These are phyloP conservation scores for Trametes cubensis DNA, from an alignment of 768 basidiomycete species.

Conservation along the genomic window DNA sequence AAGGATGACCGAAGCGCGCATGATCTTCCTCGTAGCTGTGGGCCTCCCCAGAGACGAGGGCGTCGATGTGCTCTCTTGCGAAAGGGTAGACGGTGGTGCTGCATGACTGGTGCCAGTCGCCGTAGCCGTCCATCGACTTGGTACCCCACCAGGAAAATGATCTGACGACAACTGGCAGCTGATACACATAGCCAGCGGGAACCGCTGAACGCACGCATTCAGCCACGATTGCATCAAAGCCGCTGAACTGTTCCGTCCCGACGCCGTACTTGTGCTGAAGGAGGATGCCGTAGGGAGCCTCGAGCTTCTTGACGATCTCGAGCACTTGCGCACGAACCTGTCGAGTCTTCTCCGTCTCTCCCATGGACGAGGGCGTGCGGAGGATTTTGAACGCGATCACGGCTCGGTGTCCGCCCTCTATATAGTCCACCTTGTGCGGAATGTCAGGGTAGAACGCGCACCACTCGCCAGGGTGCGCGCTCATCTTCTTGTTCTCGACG, in stretches of 20 bases:
- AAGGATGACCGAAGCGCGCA: neutral
- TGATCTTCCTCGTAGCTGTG: neutral
- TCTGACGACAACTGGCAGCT: constrained; percentile 27
- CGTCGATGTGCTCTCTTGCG: constrained; percentile 28
- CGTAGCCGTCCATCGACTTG: neutral
- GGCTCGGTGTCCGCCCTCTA: constrained; percentile 29
- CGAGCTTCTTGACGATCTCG: constrained; percentile 13
- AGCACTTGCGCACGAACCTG: neutral
- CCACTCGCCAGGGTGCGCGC: constrained; percentile 26
- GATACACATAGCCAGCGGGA: constrained; percentile 18
- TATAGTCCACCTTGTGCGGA: constrained; percentile 26
- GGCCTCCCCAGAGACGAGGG: neutral
- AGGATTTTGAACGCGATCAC: constrained; percentile 39
- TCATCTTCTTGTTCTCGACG: neutral
- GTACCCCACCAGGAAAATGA: neutral
- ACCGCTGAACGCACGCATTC: constrained; percentile 10
- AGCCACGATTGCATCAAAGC: constrained; percentile 29
- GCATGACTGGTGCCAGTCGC: neutral
- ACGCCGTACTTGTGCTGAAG: constrained; percentile 34
- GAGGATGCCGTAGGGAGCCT: constrained; percentile 33
- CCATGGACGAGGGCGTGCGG: constrained; percentile 8
- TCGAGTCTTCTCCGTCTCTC: neutral
- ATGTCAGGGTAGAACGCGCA: constrained; percentile 39
- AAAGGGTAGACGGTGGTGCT: constrained; percentile 26
- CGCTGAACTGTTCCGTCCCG: constrained; percentile 30